phyloP scores from a whole-genome alignment of 352 stramenopile species.

The Blastocystis sp. region DNA sequence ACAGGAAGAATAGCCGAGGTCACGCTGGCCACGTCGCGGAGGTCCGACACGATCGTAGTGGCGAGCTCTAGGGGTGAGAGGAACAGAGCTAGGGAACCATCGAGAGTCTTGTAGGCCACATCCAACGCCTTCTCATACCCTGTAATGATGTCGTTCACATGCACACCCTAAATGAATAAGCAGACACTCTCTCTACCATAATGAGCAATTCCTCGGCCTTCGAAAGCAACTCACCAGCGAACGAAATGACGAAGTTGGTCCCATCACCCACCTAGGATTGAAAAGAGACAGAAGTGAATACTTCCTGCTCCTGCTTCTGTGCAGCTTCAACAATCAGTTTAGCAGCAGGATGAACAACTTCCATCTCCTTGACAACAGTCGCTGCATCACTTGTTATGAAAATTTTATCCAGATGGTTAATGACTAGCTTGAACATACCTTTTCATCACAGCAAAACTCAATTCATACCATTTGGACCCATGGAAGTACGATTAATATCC shows the following conservation, averaged over 20 bases:
- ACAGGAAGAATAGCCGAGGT: slow-evolving; percentile 84
- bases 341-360: slow-evolving; percentile 94
- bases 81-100: slow-evolving; percentile 1
- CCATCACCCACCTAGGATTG: slow-evolving; percentile 75
- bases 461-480: slow-evolving; percentile 84
- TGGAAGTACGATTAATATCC: slow-evolving; percentile 88
- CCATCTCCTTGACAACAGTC: slow-evolving; percentile 96
- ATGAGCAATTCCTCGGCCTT: slow-evolving; percentile 89
- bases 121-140: slow-evolving; percentile 91
- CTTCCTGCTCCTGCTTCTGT: slow-evolving; percentile 96
- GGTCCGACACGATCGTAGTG: slow-evolving; percentile 71
- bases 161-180: slow-evolving; percentile 74
- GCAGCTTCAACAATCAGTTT: slow-evolving; percentile 94
- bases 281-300: slow-evolving; percentile 65
- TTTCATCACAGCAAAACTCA: not conserved
- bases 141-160: slow-evolving; percentile 91
- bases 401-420: slow-evolving; percentile 99
- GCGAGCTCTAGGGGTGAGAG: slow-evolving; percentile 71
- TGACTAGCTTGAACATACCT: slow-evolving; percentile 97
- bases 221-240: slow-evolving; percentile 92
- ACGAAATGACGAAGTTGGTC: slow-evolving; percentile 91
- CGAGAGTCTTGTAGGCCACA: slow-evolving; percentile 83
- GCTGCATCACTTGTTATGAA: slow-evolving; percentile 97
- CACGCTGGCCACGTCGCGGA: slow-evolving; percentile 79
- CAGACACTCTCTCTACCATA: slow-evolving; percentile 66